Percentiles rank a stretch among this genome's conserved stretches.
Evolutionary conservation across 179 eudicot species (phyloP).

Genomic region (Beta lomatogona): DNA sequence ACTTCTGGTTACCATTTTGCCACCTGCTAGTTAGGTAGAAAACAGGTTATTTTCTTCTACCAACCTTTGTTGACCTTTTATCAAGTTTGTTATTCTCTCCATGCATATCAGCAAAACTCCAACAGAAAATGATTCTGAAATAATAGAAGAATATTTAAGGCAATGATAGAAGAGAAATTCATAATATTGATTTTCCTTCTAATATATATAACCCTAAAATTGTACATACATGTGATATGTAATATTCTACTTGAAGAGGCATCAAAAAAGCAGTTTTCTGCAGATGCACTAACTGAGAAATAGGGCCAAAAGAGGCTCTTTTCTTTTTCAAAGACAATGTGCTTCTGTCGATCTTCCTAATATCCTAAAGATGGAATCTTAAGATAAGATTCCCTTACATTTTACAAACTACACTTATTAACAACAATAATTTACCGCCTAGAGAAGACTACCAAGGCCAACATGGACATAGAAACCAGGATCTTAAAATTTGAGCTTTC

Average conservation of each 20-base stretch:
- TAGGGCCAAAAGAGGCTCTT: neutral
- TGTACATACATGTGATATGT: constrained; percentile 25
- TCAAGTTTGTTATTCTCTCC: neutral
- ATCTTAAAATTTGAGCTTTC: constrained; percentile 79
- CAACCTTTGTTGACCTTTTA: constrained; percentile 15
- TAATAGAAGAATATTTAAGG: neutral
- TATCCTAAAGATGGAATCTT: constrained; percentile 22
- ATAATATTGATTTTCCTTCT: constrained; percentile 1
- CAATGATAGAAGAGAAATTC: neutral
- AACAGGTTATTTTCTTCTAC: constrained; percentile 19
- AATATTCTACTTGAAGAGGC: constrained; percentile 19
- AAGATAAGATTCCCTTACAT: constrained; percentile 21
- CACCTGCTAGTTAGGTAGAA: constrained; percentile 25
- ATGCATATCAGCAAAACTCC: neutral
- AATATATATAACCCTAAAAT: constrained; percentile 3
- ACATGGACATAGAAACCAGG: constrained; percentile 85
- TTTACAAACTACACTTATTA: constrained; percentile 31
- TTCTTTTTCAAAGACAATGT: constrained; percentile 22
- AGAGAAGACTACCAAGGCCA: constrained; percentile 75
- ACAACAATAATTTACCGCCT: constrained; percentile 59
- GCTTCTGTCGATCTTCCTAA: constrained; percentile 27
- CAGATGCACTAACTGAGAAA: neutral
- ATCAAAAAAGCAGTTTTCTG: constrained; percentile 10
- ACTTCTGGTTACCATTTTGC: neutral
- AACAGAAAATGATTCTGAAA: neutral